Evolutionary conservation across 2,329 filamentous ascomycete genomes (phyloP).

Genomic region (Beauveria australis): DNA sequence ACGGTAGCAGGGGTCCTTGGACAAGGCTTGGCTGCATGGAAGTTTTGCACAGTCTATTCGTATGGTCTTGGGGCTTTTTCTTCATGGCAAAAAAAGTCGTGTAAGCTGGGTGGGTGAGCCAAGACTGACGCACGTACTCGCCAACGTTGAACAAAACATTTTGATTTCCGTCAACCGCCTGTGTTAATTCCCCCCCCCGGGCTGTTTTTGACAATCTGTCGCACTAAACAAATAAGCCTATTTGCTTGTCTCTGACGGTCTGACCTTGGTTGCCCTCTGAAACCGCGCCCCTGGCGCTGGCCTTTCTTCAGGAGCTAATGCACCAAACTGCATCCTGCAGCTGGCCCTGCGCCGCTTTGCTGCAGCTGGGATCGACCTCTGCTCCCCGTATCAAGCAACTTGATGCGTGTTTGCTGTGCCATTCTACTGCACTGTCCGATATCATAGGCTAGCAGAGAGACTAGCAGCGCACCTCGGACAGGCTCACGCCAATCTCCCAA

Average conservation of each 20-base stretch:
- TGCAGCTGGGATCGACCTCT: conserved; percentile 5
- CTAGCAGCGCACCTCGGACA: too few species aligned
- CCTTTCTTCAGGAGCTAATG: background rate
- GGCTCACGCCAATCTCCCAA: background rate
- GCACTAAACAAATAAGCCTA: background rate
- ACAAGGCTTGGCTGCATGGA: conserved; percentile 3
- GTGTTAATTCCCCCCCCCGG: background rate
- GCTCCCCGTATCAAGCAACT: conserved; percentile 4
- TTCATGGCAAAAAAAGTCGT: too few species aligned
- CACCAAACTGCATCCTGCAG: background rate
- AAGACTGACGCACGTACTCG: background rate
- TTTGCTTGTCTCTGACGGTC: background rate
- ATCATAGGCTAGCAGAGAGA: background rate
- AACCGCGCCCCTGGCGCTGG: background rate
- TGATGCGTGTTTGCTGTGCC: background rate
- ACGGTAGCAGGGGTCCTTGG: background rate
- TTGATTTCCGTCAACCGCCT: background rate
- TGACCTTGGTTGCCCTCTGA: background rate
- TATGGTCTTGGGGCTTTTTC: too few species aligned
- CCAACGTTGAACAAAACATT: background rate
- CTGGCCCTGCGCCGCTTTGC: background rate
- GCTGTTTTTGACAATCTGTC: background rate
- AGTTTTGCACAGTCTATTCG: too few species aligned
- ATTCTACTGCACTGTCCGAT: background rate
- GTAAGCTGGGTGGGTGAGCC: background rate